Conservation (phyloP, 441 rosid species). For the Populus hybrid region DNA sequence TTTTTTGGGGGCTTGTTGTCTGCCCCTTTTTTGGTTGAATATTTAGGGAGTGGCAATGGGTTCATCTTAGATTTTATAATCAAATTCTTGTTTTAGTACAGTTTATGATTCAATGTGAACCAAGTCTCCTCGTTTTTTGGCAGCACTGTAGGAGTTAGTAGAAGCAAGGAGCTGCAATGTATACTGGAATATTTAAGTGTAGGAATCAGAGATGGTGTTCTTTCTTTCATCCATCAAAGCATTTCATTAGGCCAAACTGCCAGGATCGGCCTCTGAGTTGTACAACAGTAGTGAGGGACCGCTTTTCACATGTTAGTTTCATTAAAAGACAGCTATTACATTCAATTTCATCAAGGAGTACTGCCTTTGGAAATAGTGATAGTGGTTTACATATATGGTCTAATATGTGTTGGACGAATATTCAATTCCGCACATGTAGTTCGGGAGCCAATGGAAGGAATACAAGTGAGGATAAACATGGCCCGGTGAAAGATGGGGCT, state of each 20-base stretch:
- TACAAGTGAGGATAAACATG: conserved; percentile 63
- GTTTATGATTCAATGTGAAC: not conserved
- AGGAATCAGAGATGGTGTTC: conserved; percentile 58
- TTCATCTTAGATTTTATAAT: not conserved
- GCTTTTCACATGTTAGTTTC: conserved; percentile 22
- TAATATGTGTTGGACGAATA: conserved; percentile 16
- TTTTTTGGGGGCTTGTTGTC: too few species aligned
- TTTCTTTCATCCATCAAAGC: conserved; percentile 45
- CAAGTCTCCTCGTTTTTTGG: not conserved
- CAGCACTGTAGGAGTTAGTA: conserved; percentile 21
- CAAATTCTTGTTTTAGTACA: not conserved
- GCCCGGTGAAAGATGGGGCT: conserved; percentile 42
- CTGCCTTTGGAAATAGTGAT: conserved; percentile 23
- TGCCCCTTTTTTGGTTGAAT: too few species aligned
- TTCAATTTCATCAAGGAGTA: conserved; percentile 27
- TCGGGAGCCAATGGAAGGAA: conserved; percentile 81
- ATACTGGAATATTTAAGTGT: conserved; percentile 50
- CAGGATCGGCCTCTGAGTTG: conserved; percentile 30
- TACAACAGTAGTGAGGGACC: conserved; percentile 21
- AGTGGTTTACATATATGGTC: too few species aligned
- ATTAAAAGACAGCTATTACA: conserved; percentile 35
- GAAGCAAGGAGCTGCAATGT: conserved; percentile 50
- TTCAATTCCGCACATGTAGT: conserved; percentile 57
- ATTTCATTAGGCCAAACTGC: conserved; percentile 31
- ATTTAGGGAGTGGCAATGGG: too few species aligned